These are phyloP conservation scores for Primulina eburnea DNA, from an alignment of 257 asterid species.

Conservation along the genomic window DNA sequence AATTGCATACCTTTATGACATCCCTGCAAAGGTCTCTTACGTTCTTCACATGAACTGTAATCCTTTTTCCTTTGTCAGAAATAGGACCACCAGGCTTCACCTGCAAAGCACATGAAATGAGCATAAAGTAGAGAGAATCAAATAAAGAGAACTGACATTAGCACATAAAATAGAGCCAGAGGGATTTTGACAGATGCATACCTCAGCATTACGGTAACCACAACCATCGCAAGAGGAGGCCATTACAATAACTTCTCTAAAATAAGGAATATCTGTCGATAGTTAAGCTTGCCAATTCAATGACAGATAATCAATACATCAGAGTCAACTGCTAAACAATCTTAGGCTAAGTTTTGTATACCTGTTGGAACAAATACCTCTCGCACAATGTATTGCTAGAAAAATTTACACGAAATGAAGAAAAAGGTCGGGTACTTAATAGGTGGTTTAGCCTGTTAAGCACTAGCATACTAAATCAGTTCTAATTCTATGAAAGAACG, in stretches of 20 bases:
- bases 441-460: background rate
- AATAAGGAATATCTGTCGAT: constrained; percentile 78
- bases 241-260: constrained; percentile 93
- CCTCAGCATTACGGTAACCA: constrained; percentile 97
- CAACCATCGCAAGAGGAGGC: constrained; percentile 86
- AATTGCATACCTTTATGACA: constrained; percentile 72
- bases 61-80: constrained; percentile 82
- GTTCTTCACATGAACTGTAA: constrained; percentile 57
- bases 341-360: background rate
- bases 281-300: constrained; percentile 51
- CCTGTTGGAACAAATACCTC: background rate
- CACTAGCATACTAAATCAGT: background rate
- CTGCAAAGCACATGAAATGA: constrained; percentile 41
- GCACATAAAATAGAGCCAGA: background rate
- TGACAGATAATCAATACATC: constrained; percentile 5
- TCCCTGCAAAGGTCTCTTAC: constrained; percentile 81
- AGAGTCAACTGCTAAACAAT: background rate
- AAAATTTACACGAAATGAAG: background rate
- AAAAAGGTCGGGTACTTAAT: background rate
- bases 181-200: constrained; percentile 25
- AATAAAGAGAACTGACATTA: background rate
- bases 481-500: background rate
- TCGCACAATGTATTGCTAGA: background rate
- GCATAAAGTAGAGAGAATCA: background rate
- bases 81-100: constrained; percentile 89